Conservation (phyloP, 306 rosid species). For the Crataegus laevigata region DNA sequence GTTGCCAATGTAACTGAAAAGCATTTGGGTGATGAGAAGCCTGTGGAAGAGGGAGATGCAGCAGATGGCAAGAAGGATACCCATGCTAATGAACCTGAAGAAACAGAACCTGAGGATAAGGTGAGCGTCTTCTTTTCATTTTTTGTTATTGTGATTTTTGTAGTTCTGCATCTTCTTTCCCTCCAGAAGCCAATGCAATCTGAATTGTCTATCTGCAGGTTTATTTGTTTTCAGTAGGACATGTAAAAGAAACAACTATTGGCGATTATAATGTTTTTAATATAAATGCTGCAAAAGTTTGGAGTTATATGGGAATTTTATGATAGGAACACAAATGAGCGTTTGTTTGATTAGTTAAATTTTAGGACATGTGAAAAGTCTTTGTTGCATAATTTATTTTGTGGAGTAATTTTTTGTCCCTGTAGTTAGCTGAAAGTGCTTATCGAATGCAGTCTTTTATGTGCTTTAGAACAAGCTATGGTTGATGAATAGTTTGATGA, state of each 20-base stretch:
- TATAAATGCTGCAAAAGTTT: background rate
- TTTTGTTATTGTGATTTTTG: background rate
- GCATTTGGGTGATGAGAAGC: conserved; percentile 67
- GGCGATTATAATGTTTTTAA: background rate
- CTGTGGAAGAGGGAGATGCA: conserved; percentile 46
- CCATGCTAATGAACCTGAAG: conserved; percentile 53
- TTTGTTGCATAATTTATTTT: background rate
- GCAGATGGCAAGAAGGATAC: conserved; percentile 47
- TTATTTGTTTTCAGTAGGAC: background rate
- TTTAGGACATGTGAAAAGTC: background rate
- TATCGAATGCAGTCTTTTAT: background rate
- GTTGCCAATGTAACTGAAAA: conserved; percentile 49
- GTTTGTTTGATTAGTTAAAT: background rate
- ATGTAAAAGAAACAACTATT: background rate
- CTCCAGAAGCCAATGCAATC: background rate
- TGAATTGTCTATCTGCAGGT: background rate
- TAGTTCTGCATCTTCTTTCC: background rate
- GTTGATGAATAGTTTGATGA: background rate
- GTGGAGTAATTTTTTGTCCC: background rate
- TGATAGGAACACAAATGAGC: background rate
- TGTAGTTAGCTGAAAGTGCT: background rate
- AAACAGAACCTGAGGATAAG: conserved; percentile 83
- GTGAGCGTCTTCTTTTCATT: conserved; percentile 17
- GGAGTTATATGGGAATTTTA: background rate
- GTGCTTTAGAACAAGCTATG: background rate